Evolutionary conservation across 31 red algal genomes (phyloP).

Genomic region (Asparagopsis taxiformis): DNA sequence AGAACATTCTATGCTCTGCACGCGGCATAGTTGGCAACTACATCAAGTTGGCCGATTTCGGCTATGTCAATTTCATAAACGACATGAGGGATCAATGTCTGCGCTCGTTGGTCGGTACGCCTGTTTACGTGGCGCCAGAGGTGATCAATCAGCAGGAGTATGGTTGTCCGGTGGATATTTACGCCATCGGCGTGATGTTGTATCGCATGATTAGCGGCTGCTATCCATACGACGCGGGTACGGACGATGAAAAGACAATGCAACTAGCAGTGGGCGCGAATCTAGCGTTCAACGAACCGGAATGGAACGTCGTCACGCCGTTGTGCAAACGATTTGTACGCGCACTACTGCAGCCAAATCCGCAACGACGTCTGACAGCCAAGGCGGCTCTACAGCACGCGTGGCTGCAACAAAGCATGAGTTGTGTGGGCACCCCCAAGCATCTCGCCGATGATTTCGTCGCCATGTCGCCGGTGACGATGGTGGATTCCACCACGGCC

Average conservation of each 20-base stretch:
- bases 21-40: background rate
- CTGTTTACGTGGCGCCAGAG: constrained; percentile 88
- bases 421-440: background rate
- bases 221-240: constrained; percentile 57
- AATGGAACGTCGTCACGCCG: background rate
- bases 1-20: constrained; percentile 73
- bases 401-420: background rate
- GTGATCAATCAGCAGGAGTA: constrained; percentile 63
- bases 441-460: background rate
- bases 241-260: constrained; percentile 55
- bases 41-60: constrained; percentile 56
- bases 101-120: constrained; percentile 71
- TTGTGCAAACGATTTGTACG: background rate
- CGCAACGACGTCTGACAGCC: background rate
- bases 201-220: constrained; percentile 60
- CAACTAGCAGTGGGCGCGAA: constrained; percentile 2
- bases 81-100: constrained; percentile 21
- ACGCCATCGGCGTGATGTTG: constrained; percentile 72
- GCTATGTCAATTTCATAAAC: constrained; percentile 49
- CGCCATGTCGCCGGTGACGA: background rate
- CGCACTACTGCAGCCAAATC: background rate
- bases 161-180: constrained; percentile 77
- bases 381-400: background rate
- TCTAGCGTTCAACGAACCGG: constrained; percentile 21
- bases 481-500: background rate